Evolutionary conservation across 441 rosid genomes (phyloP).

Genomic region (Codiaeum variegatum): DNA sequence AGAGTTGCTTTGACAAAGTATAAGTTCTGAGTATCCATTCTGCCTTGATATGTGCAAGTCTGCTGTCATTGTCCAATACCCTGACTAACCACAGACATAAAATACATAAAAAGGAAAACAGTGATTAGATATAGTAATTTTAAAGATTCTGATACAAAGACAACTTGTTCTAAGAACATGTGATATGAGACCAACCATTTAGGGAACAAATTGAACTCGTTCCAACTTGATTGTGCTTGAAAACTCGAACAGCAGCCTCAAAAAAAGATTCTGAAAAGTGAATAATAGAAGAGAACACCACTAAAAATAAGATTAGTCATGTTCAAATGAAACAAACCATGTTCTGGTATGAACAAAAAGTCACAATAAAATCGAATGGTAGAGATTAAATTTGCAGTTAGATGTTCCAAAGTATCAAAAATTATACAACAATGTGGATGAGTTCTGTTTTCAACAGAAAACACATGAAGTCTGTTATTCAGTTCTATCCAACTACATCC

Average conservation of each 20-base stretch:
- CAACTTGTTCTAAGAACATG: not conserved
- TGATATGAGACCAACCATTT: not conserved
- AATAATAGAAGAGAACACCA: not conserved
- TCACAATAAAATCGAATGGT: slow-evolving; percentile 17
- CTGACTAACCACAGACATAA: not conserved
- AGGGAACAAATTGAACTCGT: not conserved
- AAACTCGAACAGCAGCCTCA: not conserved
- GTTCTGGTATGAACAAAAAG: not conserved
- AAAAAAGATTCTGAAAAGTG: slow-evolving; percentile 4
- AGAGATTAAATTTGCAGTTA: slow-evolving; percentile 36
- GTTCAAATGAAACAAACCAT: slow-evolving; percentile 15
- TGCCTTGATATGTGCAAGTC: not conserved
- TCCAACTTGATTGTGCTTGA: not conserved
- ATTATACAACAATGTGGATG: slow-evolving; percentile 34
- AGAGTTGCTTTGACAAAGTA: not conserved
- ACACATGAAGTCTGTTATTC: slow-evolving; percentile 33
- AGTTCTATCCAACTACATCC: slow-evolving; percentile 56
- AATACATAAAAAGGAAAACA: not conserved
- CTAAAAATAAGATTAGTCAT: not conserved
- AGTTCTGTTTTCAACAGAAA: slow-evolving; percentile 39
- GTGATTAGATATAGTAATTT: not conserved
- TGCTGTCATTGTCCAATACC: not conserved
- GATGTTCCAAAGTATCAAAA: slow-evolving; percentile 35
- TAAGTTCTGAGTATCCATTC: slow-evolving; percentile 10
- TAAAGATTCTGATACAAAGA: not conserved